These are phyloP conservation scores for Abrus precatorius DNA, from an alignment of 306 rosid species.

Conservation along the genomic window DNA sequence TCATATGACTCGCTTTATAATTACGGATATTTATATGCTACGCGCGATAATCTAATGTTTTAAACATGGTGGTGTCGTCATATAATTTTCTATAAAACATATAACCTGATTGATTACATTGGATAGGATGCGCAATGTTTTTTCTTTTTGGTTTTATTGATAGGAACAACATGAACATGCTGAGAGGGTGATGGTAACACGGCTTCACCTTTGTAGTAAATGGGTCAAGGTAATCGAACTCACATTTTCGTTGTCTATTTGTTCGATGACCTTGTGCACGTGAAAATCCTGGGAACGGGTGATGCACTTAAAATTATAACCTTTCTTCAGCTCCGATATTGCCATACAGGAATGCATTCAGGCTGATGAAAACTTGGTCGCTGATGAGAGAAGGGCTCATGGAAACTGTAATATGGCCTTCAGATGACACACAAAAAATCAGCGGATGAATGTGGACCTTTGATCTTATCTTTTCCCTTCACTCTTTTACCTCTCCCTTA, in stretches of 20 bases:
- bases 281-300: background rate
- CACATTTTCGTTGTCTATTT: no score
- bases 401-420: slow-evolving; percentile 99
- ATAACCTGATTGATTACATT: no score
- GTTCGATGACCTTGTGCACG: no score
- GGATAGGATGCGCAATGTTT: no score
- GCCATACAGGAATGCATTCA: slow-evolving; percentile 86
- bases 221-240: slow-evolving; percentile 78
- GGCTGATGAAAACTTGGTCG: slow-evolving; percentile 85
- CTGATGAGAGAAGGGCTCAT: slow-evolving; percentile 93
- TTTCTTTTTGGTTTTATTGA: background rate
- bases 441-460: slow-evolving; percentile 54
- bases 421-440: slow-evolving; percentile 90
- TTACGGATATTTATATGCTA: background rate
- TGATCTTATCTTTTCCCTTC: slow-evolving; percentile 36
- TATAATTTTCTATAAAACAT: no score
- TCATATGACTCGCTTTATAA: no score
- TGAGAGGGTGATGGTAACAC: slow-evolving; percentile 95
- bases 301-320: background rate
- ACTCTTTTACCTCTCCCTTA: slow-evolving; percentile 27
- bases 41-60: background rate
- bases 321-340: background rate
- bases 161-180: slow-evolving; percentile 94
- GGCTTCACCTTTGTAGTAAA: slow-evolving; percentile 92
- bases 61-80: no score